These are phyloP conservation scores for Cajanus cajan DNA, from an alignment of 306 rosid species.

Conservation along the genomic window DNA sequence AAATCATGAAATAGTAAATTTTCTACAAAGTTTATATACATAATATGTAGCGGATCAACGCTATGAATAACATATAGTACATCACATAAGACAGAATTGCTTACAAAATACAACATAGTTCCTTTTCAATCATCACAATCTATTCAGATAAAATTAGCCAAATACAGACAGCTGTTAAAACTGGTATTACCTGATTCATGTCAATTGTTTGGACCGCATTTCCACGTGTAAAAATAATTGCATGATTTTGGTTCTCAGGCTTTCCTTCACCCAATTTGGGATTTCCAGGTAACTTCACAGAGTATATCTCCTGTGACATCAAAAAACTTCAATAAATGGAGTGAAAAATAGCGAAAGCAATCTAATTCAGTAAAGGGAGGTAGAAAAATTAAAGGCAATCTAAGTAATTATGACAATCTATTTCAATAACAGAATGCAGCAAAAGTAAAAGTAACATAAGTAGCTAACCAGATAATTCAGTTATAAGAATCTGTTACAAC, in stretches of 20 bases:
- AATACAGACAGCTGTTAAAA: background rate
- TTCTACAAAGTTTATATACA: background rate
- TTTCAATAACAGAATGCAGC: background rate
- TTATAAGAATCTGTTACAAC: background rate
- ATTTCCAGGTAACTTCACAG: slow-evolving; percentile 86
- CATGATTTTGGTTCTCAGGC: slow-evolving; percentile 98
- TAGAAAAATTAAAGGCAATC: background rate
- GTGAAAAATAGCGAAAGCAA: background rate
- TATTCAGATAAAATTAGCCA: background rate
- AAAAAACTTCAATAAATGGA: slow-evolving; percentile 21
- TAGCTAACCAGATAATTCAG: background rate
- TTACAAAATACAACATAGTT: background rate
- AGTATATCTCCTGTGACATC: slow-evolving; percentile 73
- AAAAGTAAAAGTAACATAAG: background rate
- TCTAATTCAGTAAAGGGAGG: background rate
- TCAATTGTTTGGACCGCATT: slow-evolving; percentile 95
- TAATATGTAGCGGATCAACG: background rate
- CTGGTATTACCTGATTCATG: slow-evolving; percentile 84
- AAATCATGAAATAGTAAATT: background rate
- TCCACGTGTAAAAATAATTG: slow-evolving; percentile 92
- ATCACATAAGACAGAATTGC: background rate
- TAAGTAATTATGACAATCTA: background rate
- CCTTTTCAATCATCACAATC: background rate
- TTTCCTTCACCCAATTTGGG: slow-evolving; percentile 98
- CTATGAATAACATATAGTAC: background rate